A percentile compares a stretch with the other conserved stretches of the same genome.
These are phyloP conservation scores for Micromonas pusilla DNA, from an alignment of 139 green algal genomes.

Conservation along the genomic window DNA sequence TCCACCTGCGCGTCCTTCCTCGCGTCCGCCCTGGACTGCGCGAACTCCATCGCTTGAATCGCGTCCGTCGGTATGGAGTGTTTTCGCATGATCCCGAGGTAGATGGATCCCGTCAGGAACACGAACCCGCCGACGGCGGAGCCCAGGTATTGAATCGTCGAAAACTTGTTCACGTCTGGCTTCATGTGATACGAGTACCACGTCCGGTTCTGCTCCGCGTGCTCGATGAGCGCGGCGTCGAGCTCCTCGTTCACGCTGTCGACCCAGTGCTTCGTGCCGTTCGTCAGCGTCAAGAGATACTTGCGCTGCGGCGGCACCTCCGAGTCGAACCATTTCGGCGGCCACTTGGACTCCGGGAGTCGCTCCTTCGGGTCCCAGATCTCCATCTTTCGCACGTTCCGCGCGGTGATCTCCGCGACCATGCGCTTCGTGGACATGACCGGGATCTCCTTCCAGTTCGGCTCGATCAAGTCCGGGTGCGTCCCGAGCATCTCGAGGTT, in stretches of 20 bases:
- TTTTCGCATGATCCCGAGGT: slow-evolving; percentile 55
- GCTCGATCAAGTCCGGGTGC: neutral
- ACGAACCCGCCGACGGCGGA: slow-evolving; percentile 32
- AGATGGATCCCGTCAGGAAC: slow-evolving; percentile 47
- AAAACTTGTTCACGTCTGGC: neutral
- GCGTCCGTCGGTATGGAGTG: slow-evolving; percentile 52
- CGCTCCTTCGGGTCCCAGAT: slow-evolving; percentile 35
- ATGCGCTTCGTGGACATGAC: neutral
- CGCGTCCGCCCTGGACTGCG: slow-evolving; percentile 73
- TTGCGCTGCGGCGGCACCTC: neutral
- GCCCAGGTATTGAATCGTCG: neutral
- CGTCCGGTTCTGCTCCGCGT: neutral
- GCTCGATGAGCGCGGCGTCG: neutral
- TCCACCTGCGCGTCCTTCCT: slow-evolving; percentile 70
- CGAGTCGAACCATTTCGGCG: neutral
- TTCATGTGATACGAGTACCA: slow-evolving; percentile 24
- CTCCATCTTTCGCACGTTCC: neutral
- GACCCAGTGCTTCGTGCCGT: slow-evolving; percentile 1
- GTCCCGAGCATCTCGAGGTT: neutral
- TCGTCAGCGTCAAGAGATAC: neutral
- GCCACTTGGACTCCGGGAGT: slow-evolving; percentile 27
- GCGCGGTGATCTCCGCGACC: neutral
- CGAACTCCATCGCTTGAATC: slow-evolving; percentile 82
- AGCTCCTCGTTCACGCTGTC: neutral
- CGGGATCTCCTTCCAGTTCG: neutral